Conservation (phyloP, 2,329 filamentous ascomycete species). For the Lecanicillium sp. region DNA sequence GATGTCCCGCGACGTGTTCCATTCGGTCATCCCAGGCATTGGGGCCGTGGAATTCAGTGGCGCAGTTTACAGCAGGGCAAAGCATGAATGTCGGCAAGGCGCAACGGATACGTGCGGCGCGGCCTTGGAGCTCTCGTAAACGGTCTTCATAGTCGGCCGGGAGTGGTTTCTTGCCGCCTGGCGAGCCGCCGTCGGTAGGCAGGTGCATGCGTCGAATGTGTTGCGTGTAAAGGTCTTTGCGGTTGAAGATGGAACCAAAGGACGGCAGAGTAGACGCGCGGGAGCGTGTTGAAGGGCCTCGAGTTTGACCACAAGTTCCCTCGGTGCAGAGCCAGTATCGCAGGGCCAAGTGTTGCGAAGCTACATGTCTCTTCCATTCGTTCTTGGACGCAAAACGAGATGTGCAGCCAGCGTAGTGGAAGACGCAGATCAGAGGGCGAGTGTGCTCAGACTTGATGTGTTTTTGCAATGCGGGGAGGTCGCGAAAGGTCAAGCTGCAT, state of each 20-base stretch:
- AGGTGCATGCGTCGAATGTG: constrained; percentile 82
- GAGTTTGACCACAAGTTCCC: constrained; percentile 39
- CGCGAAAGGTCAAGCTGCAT: constrained; percentile 30
- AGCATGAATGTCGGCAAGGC: constrained; percentile 48
- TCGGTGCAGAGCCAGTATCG: constrained; percentile 69
- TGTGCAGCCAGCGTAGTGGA: constrained; percentile 66
- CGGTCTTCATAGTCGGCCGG: constrained; percentile 39
- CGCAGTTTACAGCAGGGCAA: constrained; percentile 58
- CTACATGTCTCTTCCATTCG: constrained; percentile 89
- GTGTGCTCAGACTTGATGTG: constrained; percentile 46
- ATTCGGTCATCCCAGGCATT: constrained; percentile 72
- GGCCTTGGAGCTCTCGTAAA: constrained; percentile 46
- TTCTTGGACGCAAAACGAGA: constrained; percentile 75
- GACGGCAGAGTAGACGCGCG: constrained; percentile 21
- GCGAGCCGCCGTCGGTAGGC: constrained; percentile 32
- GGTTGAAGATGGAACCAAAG: constrained; percentile 67
- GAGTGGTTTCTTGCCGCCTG: constrained; percentile 24
- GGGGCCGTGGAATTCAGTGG: constrained; percentile 46
- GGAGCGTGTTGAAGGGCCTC: constrained; percentile 13
- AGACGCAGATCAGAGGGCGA: constrained; percentile 66
- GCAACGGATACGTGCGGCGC: constrained; percentile 54
- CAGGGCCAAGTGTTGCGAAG: constrained; percentile 69
- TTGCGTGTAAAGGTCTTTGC: constrained; percentile 86
- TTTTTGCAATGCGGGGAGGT: constrained; percentile 33
- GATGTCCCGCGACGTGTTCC: constrained; percentile 79